Conservation (phyloP, 2,329 filamentous ascomycete species). For the Alternaria hordeiaustralica region DNA sequence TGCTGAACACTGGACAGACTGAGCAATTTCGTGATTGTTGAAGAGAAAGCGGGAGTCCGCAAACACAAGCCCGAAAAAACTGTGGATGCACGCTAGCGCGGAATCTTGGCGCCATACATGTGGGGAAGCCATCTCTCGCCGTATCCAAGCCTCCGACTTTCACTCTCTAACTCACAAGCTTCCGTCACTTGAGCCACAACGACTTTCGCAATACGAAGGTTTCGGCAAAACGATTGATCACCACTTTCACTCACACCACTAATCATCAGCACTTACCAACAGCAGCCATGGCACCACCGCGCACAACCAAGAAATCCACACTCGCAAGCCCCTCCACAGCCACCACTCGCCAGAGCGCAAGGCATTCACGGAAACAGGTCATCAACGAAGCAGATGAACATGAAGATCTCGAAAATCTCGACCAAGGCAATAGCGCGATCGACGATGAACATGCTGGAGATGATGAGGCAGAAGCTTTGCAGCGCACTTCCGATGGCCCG, state of each 20-base stretch:
- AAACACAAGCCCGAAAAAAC: conserved; percentile 30
- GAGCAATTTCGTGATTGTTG: conserved; percentile 8
- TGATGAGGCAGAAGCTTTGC: conserved; percentile 9
- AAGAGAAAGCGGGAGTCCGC: conserved; percentile 22
- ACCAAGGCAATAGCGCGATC: conserved; percentile 7
- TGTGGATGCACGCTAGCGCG: conserved; percentile 34
- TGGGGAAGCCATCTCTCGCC: conserved; percentile 16
- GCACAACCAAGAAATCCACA: conserved; percentile 16
- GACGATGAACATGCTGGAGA: conserved; percentile 5
- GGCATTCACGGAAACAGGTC: conserved; percentile 9
- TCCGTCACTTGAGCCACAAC: background rate
- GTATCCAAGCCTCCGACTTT: background rate
- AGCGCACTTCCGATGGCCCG: conserved; percentile 5
- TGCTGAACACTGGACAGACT: conserved; percentile 43
- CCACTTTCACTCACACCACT: conserved; percentile 8
- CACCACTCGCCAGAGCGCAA: conserved; percentile 14
- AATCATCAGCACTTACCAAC: conserved; percentile 20
- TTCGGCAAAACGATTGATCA: conserved; percentile 2
- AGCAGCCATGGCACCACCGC: conserved; percentile 24
- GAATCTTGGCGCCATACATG: conserved; percentile 38
- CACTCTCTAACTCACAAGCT: background rate
- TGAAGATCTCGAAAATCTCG: conserved; percentile 9
- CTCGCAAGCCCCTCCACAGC: conserved; percentile 1
- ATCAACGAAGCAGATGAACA: conserved; percentile 7
- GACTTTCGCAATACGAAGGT: background rate